Conservation (phyloP, 2,329 filamentous ascomycete genomes). For the Fusarium sp. region DNA sequence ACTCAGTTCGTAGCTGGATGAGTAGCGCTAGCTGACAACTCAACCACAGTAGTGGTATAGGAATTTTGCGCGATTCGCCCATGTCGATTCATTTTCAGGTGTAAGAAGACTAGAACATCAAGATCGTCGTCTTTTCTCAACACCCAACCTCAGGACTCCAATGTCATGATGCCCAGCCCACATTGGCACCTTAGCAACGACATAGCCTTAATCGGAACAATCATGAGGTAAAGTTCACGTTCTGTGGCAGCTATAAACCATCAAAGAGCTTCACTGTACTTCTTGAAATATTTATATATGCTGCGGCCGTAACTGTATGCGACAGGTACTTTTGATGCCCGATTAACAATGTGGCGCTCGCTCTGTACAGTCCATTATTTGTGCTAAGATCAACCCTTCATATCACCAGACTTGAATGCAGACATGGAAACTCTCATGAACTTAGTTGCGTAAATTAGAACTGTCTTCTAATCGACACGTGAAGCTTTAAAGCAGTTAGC, state of each 20-base stretch:
- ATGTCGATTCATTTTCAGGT: neutral
- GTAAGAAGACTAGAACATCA: rapidly evolving
- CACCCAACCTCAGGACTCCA: neutral
- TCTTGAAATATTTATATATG: neutral
- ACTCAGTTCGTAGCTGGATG: too few relatives aligned
- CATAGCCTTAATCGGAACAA: neutral
- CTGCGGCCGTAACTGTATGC: neutral
- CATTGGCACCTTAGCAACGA: neutral
- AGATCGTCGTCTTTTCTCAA: neutral
- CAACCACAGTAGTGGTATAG: neutral
- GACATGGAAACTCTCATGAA: too few relatives aligned
- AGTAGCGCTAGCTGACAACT: neutral
- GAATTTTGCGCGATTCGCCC: neutral
- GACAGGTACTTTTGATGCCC: rapidly evolving
- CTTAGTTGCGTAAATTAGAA: neutral
- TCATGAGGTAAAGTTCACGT: neutral
- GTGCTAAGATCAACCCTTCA: neutral
- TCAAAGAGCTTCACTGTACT: rapidly evolving
- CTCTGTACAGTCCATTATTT: neutral
- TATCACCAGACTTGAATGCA: neutral
- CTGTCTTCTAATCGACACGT: rapidly evolving
- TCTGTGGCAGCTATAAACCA: too few relatives aligned
- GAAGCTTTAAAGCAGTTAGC: too few relatives aligned
- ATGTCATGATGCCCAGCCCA: neutral
- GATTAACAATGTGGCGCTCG: neutral